A percentile compares a stretch with the other conserved stretches of the same genome.
Evolutionary conservation across 2,329 filamentous ascomycete genomes (phyloP).

Genomic region (Pseudocercospora pini-densiflorae): DNA sequence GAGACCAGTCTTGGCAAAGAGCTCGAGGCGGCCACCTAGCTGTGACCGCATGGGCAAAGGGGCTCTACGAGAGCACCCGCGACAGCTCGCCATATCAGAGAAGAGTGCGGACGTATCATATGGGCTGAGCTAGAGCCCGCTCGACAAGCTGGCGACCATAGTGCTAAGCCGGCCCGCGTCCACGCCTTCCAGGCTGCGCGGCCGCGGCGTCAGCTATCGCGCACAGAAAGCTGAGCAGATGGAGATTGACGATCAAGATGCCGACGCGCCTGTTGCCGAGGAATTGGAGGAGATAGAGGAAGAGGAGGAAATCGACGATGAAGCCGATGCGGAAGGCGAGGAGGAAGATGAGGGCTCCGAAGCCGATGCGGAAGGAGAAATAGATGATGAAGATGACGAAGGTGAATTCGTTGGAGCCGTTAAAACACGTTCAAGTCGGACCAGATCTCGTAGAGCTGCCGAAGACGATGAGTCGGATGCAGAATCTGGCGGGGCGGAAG

Average conservation of each 20-base stretch:
- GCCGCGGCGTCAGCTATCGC: constrained; percentile 39
- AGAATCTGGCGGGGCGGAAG: constrained; percentile 41
- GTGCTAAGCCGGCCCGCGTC: constrained; percentile 38
- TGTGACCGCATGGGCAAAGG: constrained; percentile 14
- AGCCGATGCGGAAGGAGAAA: constrained; percentile 56
- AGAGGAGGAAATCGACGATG: constrained; percentile 38
- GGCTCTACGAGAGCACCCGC: constrained; percentile 8
- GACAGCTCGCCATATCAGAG: constrained; percentile 7
- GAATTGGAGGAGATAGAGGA: constrained; percentile 32
- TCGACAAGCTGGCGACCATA: constrained; percentile 41
- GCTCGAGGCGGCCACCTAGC: constrained; percentile 14
- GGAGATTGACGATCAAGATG: constrained; percentile 31
- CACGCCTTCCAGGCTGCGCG: constrained; percentile 40
- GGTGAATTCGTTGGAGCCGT: constrained; percentile 47
- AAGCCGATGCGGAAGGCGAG: constrained; percentile 44
- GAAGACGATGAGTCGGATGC: constrained; percentile 45
- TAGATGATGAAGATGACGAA: constrained; percentile 53
- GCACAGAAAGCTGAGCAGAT: constrained; percentile 30
- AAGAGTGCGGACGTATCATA: constrained; percentile 19
- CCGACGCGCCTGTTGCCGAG: constrained; percentile 36
- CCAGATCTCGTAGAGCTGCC: constrained; percentile 41
- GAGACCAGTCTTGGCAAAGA: constrained; percentile 22
- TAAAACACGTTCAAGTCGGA: constrained; percentile 38
- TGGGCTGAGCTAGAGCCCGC: constrained; percentile 24
- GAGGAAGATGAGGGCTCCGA: constrained; percentile 43